Conservation (phyloP, 768 basidiomycete genomes). For the Austroboletus festivus region DNA sequence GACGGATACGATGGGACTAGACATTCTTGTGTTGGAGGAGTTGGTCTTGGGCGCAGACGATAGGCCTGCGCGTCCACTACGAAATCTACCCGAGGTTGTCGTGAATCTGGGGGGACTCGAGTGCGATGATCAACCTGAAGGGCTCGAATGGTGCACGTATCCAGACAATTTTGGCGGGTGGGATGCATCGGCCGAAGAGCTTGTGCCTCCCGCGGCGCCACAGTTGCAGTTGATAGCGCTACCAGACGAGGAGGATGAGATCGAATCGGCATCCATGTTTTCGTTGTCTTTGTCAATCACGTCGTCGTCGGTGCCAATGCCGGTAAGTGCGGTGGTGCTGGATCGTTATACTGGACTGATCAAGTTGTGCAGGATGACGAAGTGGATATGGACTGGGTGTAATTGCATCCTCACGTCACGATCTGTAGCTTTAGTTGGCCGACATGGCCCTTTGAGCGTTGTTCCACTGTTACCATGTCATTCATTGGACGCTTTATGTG, state of each 20-base stretch:
- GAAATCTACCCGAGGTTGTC: not conserved
- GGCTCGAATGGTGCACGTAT: not conserved
- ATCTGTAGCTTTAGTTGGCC: no score
- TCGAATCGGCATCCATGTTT: no score
- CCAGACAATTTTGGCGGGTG: slow-evolving; percentile 1
- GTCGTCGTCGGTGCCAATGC: no score
- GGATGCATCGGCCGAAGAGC: not conserved
- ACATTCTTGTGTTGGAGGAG: no score
- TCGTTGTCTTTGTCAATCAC: not conserved
- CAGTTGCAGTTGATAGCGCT: slow-evolving; percentile 15
- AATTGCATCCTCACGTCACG: slow-evolving; percentile 2
- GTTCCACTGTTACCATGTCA: no score
- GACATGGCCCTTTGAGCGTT: no score
- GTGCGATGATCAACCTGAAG: no score
- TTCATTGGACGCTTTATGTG: no score
- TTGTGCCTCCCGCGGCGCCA: slow-evolving; percentile 27
- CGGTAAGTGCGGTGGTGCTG: slow-evolving; percentile 10
- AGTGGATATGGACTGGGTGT: slow-evolving; percentile 8
- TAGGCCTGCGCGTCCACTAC: no score
- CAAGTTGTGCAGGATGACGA: no score
- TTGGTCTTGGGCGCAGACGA: no score
- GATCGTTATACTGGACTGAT: not conserved
- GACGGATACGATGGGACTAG: no score
- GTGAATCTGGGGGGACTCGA: not conserved
- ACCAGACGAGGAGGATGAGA: slow-evolving; percentile 16